Conservation (phyloP, 768 basidiomycete species). For the Boletus rufocinnamomeus region DNA sequence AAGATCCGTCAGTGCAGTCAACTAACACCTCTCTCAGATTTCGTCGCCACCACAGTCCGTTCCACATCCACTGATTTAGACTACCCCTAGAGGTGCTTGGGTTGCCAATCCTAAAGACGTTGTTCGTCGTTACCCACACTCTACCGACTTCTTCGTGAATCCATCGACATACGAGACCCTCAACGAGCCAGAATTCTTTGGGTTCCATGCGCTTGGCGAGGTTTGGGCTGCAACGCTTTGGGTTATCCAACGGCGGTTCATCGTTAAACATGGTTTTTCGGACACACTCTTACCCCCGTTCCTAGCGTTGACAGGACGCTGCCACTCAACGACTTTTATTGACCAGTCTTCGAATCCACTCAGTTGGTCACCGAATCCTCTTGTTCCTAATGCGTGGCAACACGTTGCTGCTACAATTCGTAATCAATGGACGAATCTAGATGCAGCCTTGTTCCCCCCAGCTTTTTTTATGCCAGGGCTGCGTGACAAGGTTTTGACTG, state of each 20-base stretch:
- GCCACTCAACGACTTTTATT: constrained; percentile 73
- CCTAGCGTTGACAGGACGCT: constrained; percentile 62
- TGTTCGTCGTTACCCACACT: constrained; percentile 89
- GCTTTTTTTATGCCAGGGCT: too few relatives aligned
- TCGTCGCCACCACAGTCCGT: constrained; percentile 84
- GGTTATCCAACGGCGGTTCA: constrained; percentile 74
- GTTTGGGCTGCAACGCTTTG: constrained; percentile 91
- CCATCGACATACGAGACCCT: constrained; percentile 94
- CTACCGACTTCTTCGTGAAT: constrained; percentile 76
- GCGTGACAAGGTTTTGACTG: too few relatives aligned
- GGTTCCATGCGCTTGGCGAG: constrained; percentile 72
- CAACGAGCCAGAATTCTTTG: constrained; percentile 41
- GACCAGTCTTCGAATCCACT: constrained; percentile 35
- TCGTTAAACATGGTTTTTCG: constrained; percentile 80
- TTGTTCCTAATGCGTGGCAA: too few relatives aligned
- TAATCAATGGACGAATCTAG: too few relatives aligned
- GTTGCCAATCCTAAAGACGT: constrained; percentile 75
- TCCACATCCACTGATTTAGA: constrained; percentile 68
- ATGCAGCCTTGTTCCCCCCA: too few relatives aligned
- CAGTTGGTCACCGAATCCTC: constrained; percentile 40
- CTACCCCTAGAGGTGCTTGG: constrained; percentile 95
- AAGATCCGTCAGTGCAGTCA: too few relatives aligned
- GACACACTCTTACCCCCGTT: constrained; percentile 78
- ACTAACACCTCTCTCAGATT: constrained; percentile 46
- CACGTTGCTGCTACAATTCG: too few relatives aligned